phyloP scores from a whole-genome alignment of 192 early-diverging fungal genomes.

The Globomyces pollinis-pini region DNA sequence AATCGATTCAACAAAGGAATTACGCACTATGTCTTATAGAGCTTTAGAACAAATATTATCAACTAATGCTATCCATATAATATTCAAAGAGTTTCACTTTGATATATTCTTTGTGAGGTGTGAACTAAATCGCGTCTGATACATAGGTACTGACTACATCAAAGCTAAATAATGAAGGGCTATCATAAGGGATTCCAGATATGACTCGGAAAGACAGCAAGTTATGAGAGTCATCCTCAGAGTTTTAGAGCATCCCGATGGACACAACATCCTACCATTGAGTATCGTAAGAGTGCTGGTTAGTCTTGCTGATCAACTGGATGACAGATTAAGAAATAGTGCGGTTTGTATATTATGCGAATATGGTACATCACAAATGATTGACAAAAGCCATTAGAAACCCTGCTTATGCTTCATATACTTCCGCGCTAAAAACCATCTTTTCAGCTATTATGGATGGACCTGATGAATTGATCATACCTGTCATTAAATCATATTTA shows the following conservation, averaged over 20 bases:
- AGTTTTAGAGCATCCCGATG: conserved; percentile 60
- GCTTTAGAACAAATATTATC: conserved; percentile 53
- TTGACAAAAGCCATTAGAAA: conserved; percentile 46
- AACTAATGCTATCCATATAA: conserved; percentile 26
- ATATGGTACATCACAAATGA: conserved; percentile 44
- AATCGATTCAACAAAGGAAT: conserved; percentile 41
- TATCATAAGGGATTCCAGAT: conserved; percentile 49
- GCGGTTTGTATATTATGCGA: conserved; percentile 74
- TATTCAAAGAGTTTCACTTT: conserved; percentile 44
- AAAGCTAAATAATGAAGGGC: too few relatives aligned
- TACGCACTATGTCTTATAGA: conserved; percentile 56
- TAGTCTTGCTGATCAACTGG: conserved; percentile 68
- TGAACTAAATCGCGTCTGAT: too few relatives aligned
- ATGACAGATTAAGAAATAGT: conserved; percentile 65
- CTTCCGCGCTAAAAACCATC: conserved; percentile 63
- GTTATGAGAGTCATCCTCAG: conserved; percentile 63
- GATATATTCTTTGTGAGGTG: conserved; percentile 71
- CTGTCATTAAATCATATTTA: conserved; percentile 55
- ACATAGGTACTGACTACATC: too few relatives aligned
- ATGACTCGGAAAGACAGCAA: conserved; percentile 72
- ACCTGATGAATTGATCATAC: conserved; percentile 47
- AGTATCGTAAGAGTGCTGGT: conserved; percentile 64
- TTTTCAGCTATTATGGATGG: conserved; percentile 61
- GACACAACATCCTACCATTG: conserved; percentile 50
- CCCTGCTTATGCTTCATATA: conserved; percentile 45